These are phyloP conservation scores for Coemansia sp. DNA, from an alignment of 192 early-diverging fungal genomes.

Conservation along the genomic window DNA sequence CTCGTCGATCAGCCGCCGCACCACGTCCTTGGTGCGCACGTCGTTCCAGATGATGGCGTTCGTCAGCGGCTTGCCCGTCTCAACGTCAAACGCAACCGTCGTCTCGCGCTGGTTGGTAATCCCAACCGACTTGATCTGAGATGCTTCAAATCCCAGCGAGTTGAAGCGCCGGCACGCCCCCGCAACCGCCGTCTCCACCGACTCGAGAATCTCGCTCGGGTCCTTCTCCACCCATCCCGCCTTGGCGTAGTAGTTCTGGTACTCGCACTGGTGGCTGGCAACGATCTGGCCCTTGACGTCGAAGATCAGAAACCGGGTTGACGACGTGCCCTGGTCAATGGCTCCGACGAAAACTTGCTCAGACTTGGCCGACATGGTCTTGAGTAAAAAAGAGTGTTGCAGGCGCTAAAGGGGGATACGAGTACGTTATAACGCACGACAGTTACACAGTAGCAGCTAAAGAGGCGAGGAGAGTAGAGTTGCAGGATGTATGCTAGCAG, in stretches of 20 bases:
- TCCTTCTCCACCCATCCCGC: slow-evolving; percentile 89
- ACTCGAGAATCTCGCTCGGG: slow-evolving; percentile 68
- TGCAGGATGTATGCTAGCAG: neutral
- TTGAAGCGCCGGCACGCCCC: slow-evolving; percentile 61
- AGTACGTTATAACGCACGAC: too few species aligned
- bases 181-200: slow-evolving; percentile 65
- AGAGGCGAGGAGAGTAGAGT: neutral
- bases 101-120: slow-evolving; percentile 97
- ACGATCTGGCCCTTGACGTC: slow-evolving; percentile 69
- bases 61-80: slow-evolving; percentile 71
- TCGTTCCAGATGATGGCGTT: slow-evolving; percentile 94
- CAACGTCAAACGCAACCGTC: slow-evolving; percentile 80
- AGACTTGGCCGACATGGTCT: slow-evolving; percentile 36
- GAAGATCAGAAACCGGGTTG: slow-evolving; percentile 89
- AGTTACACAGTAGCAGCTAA: neutral
- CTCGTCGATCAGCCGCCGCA: slow-evolving; percentile 57
- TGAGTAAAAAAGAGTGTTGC: neutral
- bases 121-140: slow-evolving; percentile 66
- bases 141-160: slow-evolving; percentile 55
- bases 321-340: slow-evolving; percentile 93
- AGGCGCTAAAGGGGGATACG: too few species aligned
- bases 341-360: slow-evolving; percentile 61
- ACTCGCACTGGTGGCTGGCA: slow-evolving; percentile 73
- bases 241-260: slow-evolving; percentile 70
- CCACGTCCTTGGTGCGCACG: slow-evolving; percentile 71